Evolutionary conservation across 2,329 filamentous ascomycete genomes (phyloP).

Genomic region (Emydomyces testavorans): DNA sequence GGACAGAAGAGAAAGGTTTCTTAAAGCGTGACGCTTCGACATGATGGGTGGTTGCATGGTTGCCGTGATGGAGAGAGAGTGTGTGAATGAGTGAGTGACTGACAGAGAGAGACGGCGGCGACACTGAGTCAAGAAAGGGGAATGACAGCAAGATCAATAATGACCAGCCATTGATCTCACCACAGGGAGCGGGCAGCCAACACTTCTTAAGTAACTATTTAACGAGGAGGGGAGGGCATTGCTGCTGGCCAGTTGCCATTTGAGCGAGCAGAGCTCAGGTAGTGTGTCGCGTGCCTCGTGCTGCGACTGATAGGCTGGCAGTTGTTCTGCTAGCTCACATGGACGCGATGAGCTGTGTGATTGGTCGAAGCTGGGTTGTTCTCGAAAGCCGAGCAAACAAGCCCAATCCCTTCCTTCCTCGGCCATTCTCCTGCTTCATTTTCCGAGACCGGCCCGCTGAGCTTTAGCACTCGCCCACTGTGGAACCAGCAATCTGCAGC

Average conservation of each 20-base stretch:
- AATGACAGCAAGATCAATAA: background rate
- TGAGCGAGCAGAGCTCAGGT: background rate
- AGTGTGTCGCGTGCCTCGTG: constrained; percentile 18
- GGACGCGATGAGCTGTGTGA: constrained; percentile 7
- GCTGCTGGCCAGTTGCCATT: background rate
- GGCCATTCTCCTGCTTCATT: background rate
- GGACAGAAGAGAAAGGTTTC: background rate
- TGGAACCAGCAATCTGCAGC: no score
- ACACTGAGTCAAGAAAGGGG: background rate
- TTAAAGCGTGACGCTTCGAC: background rate
- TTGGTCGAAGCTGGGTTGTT: constrained; percentile 8
- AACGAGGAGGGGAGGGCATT: background rate
- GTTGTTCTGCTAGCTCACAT: constrained; percentile 9
- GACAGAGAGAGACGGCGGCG: no score
- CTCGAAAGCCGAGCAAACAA: background rate
- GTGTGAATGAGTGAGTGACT: no score
- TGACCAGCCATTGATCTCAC: background rate
- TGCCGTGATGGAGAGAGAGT: background rate
- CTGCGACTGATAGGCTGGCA: constrained; percentile 18
- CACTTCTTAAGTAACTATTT: background rate
- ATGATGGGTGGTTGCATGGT: constrained; percentile 3
- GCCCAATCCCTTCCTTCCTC: background rate
- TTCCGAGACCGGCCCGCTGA: no score
- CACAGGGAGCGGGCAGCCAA: background rate
- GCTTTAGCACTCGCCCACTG: no score